These are phyloP conservation scores for Boletus rubescentipes DNA, from an alignment of 768 basidiomycete species.

Conservation along the genomic window DNA sequence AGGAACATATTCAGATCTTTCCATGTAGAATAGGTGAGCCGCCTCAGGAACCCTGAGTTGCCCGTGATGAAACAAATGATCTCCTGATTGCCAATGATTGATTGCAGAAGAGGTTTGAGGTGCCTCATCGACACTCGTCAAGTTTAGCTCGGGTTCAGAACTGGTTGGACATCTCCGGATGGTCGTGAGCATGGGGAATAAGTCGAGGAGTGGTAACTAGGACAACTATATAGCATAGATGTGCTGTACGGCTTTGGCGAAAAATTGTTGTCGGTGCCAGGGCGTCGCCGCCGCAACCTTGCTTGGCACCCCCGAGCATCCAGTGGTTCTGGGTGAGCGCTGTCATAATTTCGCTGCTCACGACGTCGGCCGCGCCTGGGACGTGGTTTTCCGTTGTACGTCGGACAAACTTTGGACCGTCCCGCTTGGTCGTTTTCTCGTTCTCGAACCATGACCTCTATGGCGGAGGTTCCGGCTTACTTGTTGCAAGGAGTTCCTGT, in stretches of 20 bases:
- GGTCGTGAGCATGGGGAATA: background rate
- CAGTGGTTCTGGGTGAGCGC: slow-evolving; percentile 20
- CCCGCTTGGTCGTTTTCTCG: slow-evolving; percentile 24
- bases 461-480: slow-evolving; percentile 66
- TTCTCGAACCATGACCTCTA: slow-evolving; percentile 60
- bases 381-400: slow-evolving; percentile 19
- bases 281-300: slow-evolving; percentile 20
- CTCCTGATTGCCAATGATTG: slow-evolving; percentile 5
- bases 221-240: slow-evolving; percentile 4
- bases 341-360: slow-evolving; percentile 20
- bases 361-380: slow-evolving; percentile 22
- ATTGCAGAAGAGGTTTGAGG: background rate
- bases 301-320: slow-evolving; percentile 23
- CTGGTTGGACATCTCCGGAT: background rate
- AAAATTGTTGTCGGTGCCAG: slow-evolving; percentile 27
- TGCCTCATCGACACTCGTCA: background rate
- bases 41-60: background rate
- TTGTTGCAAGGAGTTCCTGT: slow-evolving; percentile 71
- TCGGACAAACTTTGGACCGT: slow-evolving; percentile 14
- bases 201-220: slow-evolving; percentile 18
- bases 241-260: slow-evolving; percentile 10
- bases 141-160: background rate
- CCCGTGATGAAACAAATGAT: slow-evolving; percentile 6
- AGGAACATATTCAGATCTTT: background rate
- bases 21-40: slow-evolving; percentile 3